Percentiles rank a stretch among this genome's conserved stretches.
These are phyloP conservation scores for Fomitiporia mediterranea DNA, from an alignment of 1,284 basidiomycete species.

Conservation along the genomic window DNA sequence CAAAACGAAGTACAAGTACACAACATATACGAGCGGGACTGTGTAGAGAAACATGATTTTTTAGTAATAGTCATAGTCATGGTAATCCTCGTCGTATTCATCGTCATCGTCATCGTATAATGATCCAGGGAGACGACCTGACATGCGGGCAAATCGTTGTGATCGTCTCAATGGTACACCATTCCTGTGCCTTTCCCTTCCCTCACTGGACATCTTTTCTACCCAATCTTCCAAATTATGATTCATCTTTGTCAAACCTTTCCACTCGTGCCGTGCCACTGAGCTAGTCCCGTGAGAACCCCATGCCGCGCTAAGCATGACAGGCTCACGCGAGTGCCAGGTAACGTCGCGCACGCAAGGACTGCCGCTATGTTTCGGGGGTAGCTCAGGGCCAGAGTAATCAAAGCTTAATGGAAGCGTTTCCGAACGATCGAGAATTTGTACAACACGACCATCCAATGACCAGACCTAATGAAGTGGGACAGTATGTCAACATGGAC, in stretches of 20 bases:
- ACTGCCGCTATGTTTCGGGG: conserved; percentile 25
- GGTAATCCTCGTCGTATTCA: background rate
- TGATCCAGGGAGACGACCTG: conserved; percentile 9
- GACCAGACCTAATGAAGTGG: conserved; percentile 75
- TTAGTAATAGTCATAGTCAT: conserved; percentile 1
- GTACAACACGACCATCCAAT: conserved; percentile 80
- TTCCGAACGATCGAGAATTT: conserved; percentile 79
- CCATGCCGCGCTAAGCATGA: conserved; percentile 91
- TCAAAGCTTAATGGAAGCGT: conserved; percentile 69
- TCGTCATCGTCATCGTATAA: conserved; percentile 2
- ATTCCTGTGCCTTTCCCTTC: background rate
- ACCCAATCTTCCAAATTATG: conserved; percentile 71
- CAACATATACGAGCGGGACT: too few relatives aligned
- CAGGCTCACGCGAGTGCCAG: conserved; percentile 83
- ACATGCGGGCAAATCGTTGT: background rate
- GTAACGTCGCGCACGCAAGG: conserved; percentile 88
- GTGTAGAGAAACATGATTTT: too few relatives aligned
- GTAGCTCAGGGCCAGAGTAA: conserved; percentile 54
- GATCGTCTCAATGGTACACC: background rate
- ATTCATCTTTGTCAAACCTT: conserved; percentile 73
- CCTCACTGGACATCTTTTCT: conserved; percentile 45
- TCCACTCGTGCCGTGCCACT: conserved; percentile 92
- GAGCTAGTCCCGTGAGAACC: conserved; percentile 55
- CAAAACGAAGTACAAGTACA: too few relatives aligned
- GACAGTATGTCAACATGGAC: conserved; percentile 3